Base-by-base conservation (phyloP, 228 moss, liverwort and hornwort genomes). In the Sphagnum magellanicum region DNA sequence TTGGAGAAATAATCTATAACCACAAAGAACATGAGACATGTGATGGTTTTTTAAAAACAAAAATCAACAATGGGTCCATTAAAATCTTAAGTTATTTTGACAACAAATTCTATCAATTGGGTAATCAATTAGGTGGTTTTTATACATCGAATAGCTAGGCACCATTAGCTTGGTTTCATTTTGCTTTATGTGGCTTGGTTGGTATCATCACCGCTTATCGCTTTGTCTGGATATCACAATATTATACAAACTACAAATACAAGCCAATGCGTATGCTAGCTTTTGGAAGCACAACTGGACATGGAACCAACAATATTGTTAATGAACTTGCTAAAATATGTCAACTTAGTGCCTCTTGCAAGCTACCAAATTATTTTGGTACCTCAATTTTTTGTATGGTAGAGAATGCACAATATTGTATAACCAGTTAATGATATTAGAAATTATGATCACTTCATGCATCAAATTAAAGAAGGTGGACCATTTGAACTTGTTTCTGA, bases 141-240 rank as follows among this genome's bases (percentile, higher is more conserved):
- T 98, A 5, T 93, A 92, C 75, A 91, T 92, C 14, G 97, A 93
- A 67, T n/a, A n/a, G n/a, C n/a, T 94, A 98, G 77, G 97, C 97
- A 51, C 97, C 97, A 69, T 91, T 88, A 8, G 94, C 97, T 60
- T 98, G 97, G 97, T 81, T 98, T 63, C 94, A 98, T 77, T 98
- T 98, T 75, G 94, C 97, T 16, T 82, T 98, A 47, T 98, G 97
- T 67, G 97, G 93, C 46, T 78, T 98, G 73, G 92, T 98, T 66
- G 97, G 97, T 68, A 93, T 98, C 70, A 82, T 88, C 55, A 98
- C 93, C 55, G 93, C 94, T 5, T 98, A 98, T 68, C 74, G 85
- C 66, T 98, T 98, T 67, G 97, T 98, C 7, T 93, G 94, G 91
- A 93, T 98, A 73, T 91, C 97, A 70, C 97, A 98, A 63, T 98